Conservation (phyloP, 129 eudicot genomes). For the Deinandra increscens region DNA sequence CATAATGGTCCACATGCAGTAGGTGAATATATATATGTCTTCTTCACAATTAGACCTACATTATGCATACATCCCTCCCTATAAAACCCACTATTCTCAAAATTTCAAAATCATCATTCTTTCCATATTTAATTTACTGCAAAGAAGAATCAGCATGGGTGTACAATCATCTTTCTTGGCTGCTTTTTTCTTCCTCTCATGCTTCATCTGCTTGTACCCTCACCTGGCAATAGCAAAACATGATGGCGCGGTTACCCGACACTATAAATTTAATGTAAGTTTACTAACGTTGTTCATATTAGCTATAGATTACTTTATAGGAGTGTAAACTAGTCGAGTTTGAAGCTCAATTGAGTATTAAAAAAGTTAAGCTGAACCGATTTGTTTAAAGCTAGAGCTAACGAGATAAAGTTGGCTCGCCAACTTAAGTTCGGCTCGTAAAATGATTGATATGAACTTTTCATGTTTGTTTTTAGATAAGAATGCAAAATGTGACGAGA, state of each 20-base stretch:
- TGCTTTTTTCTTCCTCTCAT: constrained; percentile 27
- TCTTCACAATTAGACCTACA: constrained; percentile 17
- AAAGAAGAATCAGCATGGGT: constrained; percentile 26
- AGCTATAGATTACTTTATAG: neutral
- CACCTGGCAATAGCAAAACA: constrained; percentile 26
- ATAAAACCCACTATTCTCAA: constrained; percentile 25
- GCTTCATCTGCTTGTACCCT: constrained; percentile 33
- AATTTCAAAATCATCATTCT: neutral
- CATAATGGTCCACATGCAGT: constrained; percentile 32
- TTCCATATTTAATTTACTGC: neutral
- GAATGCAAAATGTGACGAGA: constrained; percentile 60
- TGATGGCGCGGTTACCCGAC: constrained; percentile 39
- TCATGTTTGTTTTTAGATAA: constrained; percentile 38
- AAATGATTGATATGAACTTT: too few species aligned
- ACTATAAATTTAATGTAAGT: constrained; percentile 61
- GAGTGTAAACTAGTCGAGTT: too few species aligned
- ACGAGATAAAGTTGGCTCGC: too few species aligned
- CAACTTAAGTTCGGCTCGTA: too few species aligned
- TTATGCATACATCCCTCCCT: constrained; percentile 19
- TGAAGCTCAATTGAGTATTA: too few species aligned
- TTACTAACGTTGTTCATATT: neutral
- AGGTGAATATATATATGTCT: constrained; percentile 37
- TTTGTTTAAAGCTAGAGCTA: too few species aligned
- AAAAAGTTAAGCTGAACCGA: too few species aligned
- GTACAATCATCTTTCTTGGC: constrained; percentile 22